A percentile compares a stretch with the other conserved stretches of the same genome.
Conservation (phyloP, 345 rosid species). For the Euphorbia lathyris region DNA sequence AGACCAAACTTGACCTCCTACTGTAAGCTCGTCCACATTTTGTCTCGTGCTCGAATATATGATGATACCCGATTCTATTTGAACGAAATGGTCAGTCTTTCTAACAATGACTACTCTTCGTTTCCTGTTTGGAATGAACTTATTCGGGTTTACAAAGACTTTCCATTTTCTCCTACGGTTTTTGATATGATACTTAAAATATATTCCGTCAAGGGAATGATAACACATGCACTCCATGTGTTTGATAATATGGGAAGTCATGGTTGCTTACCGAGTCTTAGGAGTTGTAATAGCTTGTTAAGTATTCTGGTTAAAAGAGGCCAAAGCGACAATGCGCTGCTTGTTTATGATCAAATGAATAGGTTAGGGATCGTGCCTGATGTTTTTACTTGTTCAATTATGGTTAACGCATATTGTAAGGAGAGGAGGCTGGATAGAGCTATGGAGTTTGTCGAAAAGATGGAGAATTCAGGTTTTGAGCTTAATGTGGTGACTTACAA, state of each 20-base stretch:
- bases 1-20: slow-evolving; percentile 60
- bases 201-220: slow-evolving; percentile 59
- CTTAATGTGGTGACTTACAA: slow-evolving; percentile 66
- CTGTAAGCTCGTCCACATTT: slow-evolving; percentile 70
- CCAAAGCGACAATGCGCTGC: slow-evolving; percentile 45
- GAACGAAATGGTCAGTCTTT: slow-evolving; percentile 44
- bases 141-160: slow-evolving; percentile 46
- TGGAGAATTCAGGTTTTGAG: slow-evolving; percentile 54
- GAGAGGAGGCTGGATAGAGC: slow-evolving; percentile 47
- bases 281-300: slow-evolving; percentile 70
- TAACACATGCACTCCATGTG: slow-evolving; percentile 68
- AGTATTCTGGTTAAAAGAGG: slow-evolving; percentile 61
- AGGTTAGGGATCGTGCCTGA: slow-evolving; percentile 66
- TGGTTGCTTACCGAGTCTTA: slow-evolving; percentile 58
- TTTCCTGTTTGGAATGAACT: slow-evolving; percentile 62
- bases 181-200: slow-evolving; percentile 79
- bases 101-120: slow-evolving; percentile 40
- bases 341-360: slow-evolving; percentile 65
- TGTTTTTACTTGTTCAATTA: slow-evolving; percentile 63
- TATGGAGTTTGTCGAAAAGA: slow-evolving; percentile 40
- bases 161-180: slow-evolving; percentile 56
- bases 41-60: slow-evolving; percentile 72
- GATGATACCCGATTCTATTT: slow-evolving; percentile 52
- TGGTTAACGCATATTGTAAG: slow-evolving; percentile 74
- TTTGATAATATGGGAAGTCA: slow-evolving; percentile 75